These are phyloP conservation scores for Phialemonium atrogriseum DNA, from an alignment of 2,329 filamentous ascomycete species.

Conservation along the genomic window DNA sequence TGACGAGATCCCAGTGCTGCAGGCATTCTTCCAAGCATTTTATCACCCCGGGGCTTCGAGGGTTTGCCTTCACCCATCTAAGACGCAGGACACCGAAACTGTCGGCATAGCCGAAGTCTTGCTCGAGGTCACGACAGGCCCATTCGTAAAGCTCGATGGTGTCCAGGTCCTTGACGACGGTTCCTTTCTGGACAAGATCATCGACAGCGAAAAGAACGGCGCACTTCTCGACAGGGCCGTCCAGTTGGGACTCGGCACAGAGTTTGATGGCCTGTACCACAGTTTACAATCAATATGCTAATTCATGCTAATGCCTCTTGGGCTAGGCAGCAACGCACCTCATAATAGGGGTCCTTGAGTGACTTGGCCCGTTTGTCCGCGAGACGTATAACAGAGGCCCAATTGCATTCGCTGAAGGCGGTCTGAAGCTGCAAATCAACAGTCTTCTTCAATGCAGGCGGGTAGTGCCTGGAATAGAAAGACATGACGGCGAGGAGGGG, in stretches of 20 bases:
- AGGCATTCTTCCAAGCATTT: slow-evolving; percentile 45
- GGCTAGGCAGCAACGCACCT: slow-evolving; percentile 39
- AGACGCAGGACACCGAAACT: slow-evolving; percentile 42
- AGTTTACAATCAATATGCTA: not conserved
- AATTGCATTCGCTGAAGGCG: slow-evolving; percentile 46
- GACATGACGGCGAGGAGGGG: slow-evolving; percentile 10
- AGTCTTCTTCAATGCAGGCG: slow-evolving; percentile 36
- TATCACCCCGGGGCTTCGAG: slow-evolving; percentile 31
- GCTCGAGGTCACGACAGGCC: slow-evolving; percentile 31
- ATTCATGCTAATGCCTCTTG: slow-evolving; percentile 5
- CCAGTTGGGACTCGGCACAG: slow-evolving; percentile 43
- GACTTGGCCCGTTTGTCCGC: slow-evolving; percentile 42
- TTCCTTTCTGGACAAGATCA: slow-evolving; percentile 36
- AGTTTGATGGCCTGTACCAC: slow-evolving; percentile 33
- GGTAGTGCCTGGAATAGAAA: slow-evolving; percentile 18
- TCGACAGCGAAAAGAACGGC: slow-evolving; percentile 35
- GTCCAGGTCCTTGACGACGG: slow-evolving; percentile 39
- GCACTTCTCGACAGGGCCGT: slow-evolving; percentile 37
- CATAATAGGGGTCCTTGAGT: slow-evolving; percentile 46
- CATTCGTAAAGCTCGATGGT: slow-evolving; percentile 47
- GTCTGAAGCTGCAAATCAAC: slow-evolving; percentile 47
- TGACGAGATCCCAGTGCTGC: slow-evolving; percentile 45
- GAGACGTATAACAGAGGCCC: slow-evolving; percentile 40
- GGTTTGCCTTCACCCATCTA: slow-evolving; percentile 43
- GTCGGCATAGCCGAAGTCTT: slow-evolving; percentile 32